A percentile compares a stretch with the other conserved stretches of the same genome.
phyloP scores from a whole-genome alignment of 1,284 basidiomycete species.

The Malassezia nana region DNA sequence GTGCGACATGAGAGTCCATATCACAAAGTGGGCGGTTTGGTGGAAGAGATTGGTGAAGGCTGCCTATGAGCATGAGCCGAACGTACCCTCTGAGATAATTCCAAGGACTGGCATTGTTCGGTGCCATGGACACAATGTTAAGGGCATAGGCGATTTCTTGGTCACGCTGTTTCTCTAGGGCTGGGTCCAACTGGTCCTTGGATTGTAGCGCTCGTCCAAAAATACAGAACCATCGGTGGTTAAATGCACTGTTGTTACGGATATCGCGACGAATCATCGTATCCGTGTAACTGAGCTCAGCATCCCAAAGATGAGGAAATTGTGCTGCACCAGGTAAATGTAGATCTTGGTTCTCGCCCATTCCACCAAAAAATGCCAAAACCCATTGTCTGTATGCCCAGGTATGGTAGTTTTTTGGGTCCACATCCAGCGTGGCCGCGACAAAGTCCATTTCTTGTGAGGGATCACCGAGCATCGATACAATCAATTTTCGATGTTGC shows the following conservation, averaged over 20 bases:
- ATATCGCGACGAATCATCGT: conserved; percentile 66
- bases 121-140: conserved; percentile 18
- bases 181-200: not conserved
- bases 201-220: conserved; percentile 50
- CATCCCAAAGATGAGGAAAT: conserved; percentile 58
- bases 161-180: conserved; percentile 51
- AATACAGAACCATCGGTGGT: conserved; percentile 89
- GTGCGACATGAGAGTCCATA: not conserved
- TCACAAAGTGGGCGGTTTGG: not conserved
- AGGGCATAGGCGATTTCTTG: conserved; percentile 60
- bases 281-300: conserved; percentile 69
- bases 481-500: conserved; percentile 37
- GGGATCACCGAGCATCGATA: conserved; percentile 27
- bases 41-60: not conserved
- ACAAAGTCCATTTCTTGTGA: conserved; percentile 31
- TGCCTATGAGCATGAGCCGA: not conserved
- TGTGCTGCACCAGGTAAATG: conserved; percentile 8
- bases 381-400: conserved; percentile 46
- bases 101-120: conserved; percentile 41
- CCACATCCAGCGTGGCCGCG: conserved; percentile 20
- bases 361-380: conserved; percentile 34
- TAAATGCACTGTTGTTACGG: conserved; percentile 95
- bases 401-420: conserved; percentile 46
- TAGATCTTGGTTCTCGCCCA: not conserved
- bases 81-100: conserved; percentile 35